Evolutionary conservation across 371 early-diverging fungal species (phyloP).

Genomic region (Syncephalis plumigaleata): DNA sequence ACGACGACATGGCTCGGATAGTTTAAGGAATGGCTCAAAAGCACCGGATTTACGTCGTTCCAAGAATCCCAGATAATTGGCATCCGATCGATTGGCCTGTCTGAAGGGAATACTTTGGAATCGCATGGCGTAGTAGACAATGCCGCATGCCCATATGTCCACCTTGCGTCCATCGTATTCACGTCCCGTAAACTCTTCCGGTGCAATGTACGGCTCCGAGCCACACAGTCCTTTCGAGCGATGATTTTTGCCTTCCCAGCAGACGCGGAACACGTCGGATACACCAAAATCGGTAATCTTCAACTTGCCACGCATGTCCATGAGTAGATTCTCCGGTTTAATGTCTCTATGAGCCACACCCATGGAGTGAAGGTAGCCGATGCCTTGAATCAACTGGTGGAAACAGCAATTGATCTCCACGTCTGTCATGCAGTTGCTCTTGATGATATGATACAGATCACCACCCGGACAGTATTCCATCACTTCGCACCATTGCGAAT

Average conservation of each 20-base stretch:
- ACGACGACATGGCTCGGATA: slow-evolving; percentile 25
- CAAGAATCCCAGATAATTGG: slow-evolving; percentile 35
- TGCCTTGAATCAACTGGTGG: slow-evolving; percentile 80
- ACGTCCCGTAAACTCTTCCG: slow-evolving; percentile 48
- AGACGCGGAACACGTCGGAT: slow-evolving; percentile 73
- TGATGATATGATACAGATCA: slow-evolving; percentile 60
- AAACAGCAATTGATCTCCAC: slow-evolving; percentile 74
- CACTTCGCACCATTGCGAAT: slow-evolving; percentile 77
- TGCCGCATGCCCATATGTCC: slow-evolving; percentile 74
- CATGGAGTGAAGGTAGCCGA: slow-evolving; percentile 76
- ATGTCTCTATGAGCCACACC: slow-evolving; percentile 89
- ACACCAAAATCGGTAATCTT: slow-evolving; percentile 98
- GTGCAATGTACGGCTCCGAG: slow-evolving; percentile 80
- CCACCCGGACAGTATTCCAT: slow-evolving; percentile 81
- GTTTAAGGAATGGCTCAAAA: slow-evolving; percentile 38
- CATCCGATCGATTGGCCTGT: slow-evolving; percentile 41
- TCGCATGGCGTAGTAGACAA: slow-evolving; percentile 65
- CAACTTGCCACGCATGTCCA: slow-evolving; percentile 60
- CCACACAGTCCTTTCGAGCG: slow-evolving; percentile 67
- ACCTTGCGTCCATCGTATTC: slow-evolving; percentile 66
- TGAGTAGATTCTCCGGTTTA: slow-evolving; percentile 83
- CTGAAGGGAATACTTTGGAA: slow-evolving; percentile 61
- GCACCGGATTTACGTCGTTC: slow-evolving; percentile 21
- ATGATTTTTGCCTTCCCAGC: slow-evolving; percentile 49
- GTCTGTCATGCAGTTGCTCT: slow-evolving; percentile 48